Evolutionary conservation across 345 rosid genomes (phyloP).

Genomic region (Eucalyptus cladocalyx): DNA sequence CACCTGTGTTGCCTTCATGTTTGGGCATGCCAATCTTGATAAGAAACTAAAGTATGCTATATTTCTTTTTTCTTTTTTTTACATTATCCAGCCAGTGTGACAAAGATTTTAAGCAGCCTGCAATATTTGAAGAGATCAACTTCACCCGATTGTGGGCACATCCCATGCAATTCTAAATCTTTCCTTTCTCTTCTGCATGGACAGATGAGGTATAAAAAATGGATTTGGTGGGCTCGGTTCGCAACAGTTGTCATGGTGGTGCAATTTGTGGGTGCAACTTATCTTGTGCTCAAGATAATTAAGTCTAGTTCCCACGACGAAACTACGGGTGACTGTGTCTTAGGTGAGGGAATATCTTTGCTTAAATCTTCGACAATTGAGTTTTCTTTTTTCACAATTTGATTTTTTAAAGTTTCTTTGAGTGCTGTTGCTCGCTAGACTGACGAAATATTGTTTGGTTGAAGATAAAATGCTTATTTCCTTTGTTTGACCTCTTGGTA

Average conservation of each 20-base stretch:
- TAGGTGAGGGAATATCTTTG: constrained; percentile 31
- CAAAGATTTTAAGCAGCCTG: neutral
- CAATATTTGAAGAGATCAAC: neutral
- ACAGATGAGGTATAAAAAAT: constrained; percentile 67
- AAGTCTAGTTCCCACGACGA: constrained; percentile 31
- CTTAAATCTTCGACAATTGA: neutral
- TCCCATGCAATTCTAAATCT: neutral
- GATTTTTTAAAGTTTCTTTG: neutral
- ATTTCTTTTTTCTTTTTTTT: neutral
- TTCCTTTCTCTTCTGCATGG: neutral
- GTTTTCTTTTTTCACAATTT: neutral
- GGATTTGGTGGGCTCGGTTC: constrained; percentile 81
- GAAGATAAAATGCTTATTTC: neutral
- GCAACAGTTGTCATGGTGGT: constrained; percentile 40
- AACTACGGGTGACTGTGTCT: constrained; percentile 27
- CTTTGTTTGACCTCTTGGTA: neutral
- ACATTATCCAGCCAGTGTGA: neutral
- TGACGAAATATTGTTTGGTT: neutral
- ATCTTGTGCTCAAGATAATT: constrained; percentile 38
- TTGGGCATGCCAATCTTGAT: neutral
- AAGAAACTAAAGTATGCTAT: neutral
- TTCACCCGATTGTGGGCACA: neutral
- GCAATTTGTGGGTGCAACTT: constrained; percentile 56
- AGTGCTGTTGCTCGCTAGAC: neutral
- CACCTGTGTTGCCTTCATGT: neutral